Percentiles rank a stretch among this genome's conserved stretches.
Conservation (phyloP, 2,329 filamentous ascomycete species). For the Clathrospora elynae region DNA sequence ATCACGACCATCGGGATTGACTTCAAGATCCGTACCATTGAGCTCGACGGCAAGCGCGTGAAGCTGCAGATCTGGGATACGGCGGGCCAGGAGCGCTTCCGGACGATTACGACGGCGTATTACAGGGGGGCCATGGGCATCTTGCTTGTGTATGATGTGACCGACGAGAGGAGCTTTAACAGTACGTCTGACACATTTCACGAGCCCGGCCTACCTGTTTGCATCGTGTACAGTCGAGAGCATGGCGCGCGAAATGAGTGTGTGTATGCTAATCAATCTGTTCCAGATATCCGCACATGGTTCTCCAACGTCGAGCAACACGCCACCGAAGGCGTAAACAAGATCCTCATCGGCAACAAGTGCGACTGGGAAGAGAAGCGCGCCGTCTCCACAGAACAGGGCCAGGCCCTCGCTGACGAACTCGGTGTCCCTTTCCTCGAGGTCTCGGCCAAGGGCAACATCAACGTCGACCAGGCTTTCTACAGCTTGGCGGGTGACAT, state of each 20-base stretch:
- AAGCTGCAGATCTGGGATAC: slow-evolving; percentile 99
- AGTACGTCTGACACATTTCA: slow-evolving; percentile 63
- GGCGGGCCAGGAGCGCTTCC: slow-evolving; percentile 95
- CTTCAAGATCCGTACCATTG: slow-evolving; percentile 99
- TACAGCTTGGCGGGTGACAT: slow-evolving; percentile 94
- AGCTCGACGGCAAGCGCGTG: slow-evolving; percentile 96
- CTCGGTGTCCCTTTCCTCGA: slow-evolving; percentile 98
- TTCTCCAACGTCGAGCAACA: slow-evolving; percentile 99
- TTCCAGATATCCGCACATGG: slow-evolving; percentile 94
- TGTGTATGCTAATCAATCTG: slow-evolving; percentile 27
- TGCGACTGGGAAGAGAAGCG: slow-evolving; percentile 99
- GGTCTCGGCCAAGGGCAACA: slow-evolving; percentile 98
- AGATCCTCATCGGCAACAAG: slow-evolving; percentile 99
- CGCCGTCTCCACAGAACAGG: slow-evolving; percentile 88
- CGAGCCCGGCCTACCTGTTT: not conserved
- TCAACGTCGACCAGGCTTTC: slow-evolving; percentile 99
- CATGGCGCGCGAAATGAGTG: no score
- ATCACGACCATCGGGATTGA: slow-evolving; percentile 99
- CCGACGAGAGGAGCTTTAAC: slow-evolving; percentile 92
- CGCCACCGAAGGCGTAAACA: slow-evolving; percentile 98
- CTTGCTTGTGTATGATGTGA: slow-evolving; percentile 96
- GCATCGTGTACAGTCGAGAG: no score
- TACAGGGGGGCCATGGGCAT: slow-evolving; percentile 99
- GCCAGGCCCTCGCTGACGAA: slow-evolving; percentile 91
- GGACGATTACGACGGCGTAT: slow-evolving; percentile 98